Base-by-base conservation (phyloP, 202 grass and related monocot species). In the Eragrostis tef region DNA sequence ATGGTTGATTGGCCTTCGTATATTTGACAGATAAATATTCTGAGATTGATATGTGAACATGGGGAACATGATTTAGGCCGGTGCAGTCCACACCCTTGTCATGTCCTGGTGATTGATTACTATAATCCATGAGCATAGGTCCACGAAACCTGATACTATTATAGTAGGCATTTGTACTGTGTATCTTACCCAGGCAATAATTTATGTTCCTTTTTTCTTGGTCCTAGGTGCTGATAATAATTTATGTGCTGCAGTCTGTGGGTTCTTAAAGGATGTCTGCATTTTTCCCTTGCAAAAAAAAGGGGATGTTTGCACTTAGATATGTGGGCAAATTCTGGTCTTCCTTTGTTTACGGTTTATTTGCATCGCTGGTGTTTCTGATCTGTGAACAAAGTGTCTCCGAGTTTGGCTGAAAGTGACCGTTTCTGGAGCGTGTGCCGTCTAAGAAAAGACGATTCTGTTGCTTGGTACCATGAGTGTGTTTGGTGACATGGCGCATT, bases 31-130 rank as follows among this genome's bases (percentile, higher is more conserved):
- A 45, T 74, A 41, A 36, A 44, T 73, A 89, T 41, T 83, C 73
- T 79, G 47, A 54, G 79, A 73, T 82, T 83, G 79, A 73, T 45
- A 74, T 68, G 60, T 44, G 67, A 89, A 82, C 83, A 82, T 79
- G 87, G 79, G 78, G 56, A 22, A 79, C 79, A 86, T 89, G 83
- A 82, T 86, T 85, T 86, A 69, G 78, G 67, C 49, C 86, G 78
- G 66, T 72, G 87, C 50, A 29, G 67, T 20, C 66, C 47, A 78
- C 65, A 52, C 60, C 27, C 58, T 29, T 86, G 67, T 62, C 74
- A 73, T 86, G 59, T 42, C 43, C 64, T 22, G 34, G 20, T 65
- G 44, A 56, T 39, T 39, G 34, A 39, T 54, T 78, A 47, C n/a
- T 72, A 31, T 73, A 78, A 78, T 66, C 58, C 47, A 66, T 56